Base-by-base conservation (phyloP, 169 alveolate species). In the Plasmodium yoelii region DNA sequence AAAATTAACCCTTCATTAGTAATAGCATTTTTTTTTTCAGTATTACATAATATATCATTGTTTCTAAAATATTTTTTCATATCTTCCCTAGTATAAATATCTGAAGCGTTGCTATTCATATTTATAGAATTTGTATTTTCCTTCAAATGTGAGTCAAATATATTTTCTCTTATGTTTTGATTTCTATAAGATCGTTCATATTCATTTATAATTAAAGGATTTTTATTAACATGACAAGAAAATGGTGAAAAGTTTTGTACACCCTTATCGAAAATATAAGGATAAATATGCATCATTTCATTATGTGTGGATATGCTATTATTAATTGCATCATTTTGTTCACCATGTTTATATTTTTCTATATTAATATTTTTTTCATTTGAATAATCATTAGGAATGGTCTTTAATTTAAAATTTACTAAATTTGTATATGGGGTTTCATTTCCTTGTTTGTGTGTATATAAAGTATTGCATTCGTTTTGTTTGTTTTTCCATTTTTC, bases 21-120 rank as follows among this genome's bases (percentile, higher is more conserved):
- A 51, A 47, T 70, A 49, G 22, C 39, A 22, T 59, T 24, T 22
- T 19, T 70, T 47, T 70, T 49, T 18, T 71, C 61, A 12, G 28
- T 51, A 13, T 60, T 71, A 12, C 68, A 22, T 6, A 5, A 19
- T 26, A 39, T n/a, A 7, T 24, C 13, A 22, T 24, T 15, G 13
- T 26, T 51, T 4, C 46, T 18, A 39, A 39, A 6, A 71, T 24
- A 24, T 51, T 59, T 71, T n/a, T 53, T 71, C 39, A 26, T 71
- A 71, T 51, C 24, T 12, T 26, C 68, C 64, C 34, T 53, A 1
- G n/a, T 60, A 26, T n/a, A 28, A 42, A 51, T 24, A 53, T 71
- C 56, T 71, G 53, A 18, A 39, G 24, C 10, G 47, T 7, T 51
- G 6, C 12, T 22, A 34, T 70, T 47, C 8, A 18, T 12, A 53